Percentiles rank a stretch among this genome's conserved stretches.
Conservation (phyloP, 1,284 basidiomycete genomes). For the Tilletiaria anomala region DNA sequence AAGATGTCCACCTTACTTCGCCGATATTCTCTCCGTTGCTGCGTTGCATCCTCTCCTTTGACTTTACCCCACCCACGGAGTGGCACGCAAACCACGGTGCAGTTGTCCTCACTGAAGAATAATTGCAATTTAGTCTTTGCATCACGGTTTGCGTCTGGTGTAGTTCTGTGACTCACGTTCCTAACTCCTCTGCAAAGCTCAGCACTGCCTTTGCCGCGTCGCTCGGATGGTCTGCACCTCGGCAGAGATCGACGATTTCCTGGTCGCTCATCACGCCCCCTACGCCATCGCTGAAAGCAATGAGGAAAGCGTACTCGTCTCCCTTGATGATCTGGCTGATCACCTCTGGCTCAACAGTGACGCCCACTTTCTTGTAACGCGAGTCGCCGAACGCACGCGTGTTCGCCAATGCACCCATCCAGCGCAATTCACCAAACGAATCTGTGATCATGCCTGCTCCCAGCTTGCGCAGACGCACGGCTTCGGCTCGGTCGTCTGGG, state of each 20-base stretch:
- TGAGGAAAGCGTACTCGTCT: constrained; percentile 23
- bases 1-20: constrained; percentile 20
- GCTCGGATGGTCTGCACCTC: constrained; percentile 57
- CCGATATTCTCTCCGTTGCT: constrained; percentile 30
- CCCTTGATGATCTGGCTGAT: constrained; percentile 53
- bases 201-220: constrained; percentile 69
- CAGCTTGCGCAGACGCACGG: constrained; percentile 67
- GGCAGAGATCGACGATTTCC: constrained; percentile 79
- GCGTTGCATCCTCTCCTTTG: constrained; percentile 62
- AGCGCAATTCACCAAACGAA: constrained; percentile 84
- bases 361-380: constrained; percentile 54
- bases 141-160: not conserved
- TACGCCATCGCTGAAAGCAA: constrained; percentile 56
- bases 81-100: constrained; percentile 80
- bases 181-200: constrained; percentile 75
- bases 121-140: not conserved
- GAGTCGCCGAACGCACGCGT: constrained; percentile 87
- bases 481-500: constrained; percentile 73
- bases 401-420: constrained; percentile 92
- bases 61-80: constrained; percentile 77
- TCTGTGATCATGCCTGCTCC: constrained; percentile 80
- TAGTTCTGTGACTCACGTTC: constrained; percentile 18
- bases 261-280: constrained; percentile 80
- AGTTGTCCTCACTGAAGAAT: constrained; percentile 62
- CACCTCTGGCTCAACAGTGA: constrained; percentile 92